A percentile compares a stretch with the other conserved stretches of the same genome.
Conservation (phyloP, 768 basidiomycete genomes). For the Suillus weaverae region DNA sequence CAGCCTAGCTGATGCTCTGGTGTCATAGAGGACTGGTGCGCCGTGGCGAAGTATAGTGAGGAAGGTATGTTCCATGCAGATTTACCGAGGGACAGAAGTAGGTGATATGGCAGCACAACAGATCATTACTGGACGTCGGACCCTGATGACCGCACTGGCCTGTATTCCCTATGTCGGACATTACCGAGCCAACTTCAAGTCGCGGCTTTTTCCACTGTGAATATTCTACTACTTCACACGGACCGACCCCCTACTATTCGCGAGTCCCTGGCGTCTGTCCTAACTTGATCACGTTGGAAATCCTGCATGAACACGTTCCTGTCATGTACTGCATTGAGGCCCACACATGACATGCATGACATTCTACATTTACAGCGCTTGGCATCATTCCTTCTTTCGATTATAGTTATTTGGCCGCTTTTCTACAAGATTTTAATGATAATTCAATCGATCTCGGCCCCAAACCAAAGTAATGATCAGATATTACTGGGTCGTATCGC, state of each 20-base stretch:
- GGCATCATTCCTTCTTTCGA: not conserved
- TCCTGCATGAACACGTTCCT: no score
- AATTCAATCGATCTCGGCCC: not conserved
- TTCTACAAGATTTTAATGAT: no score
- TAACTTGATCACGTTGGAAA: no score
- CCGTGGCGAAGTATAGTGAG: not conserved
- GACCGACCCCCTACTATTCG: no score
- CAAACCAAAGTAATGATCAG: not conserved
- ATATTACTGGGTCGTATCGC: no score
- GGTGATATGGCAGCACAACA: no score
- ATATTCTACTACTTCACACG: no score
- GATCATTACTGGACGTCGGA: no score
- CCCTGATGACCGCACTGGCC: no score
- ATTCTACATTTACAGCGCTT: not conserved
- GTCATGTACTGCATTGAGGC: no score
- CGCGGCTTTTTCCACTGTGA: not conserved
- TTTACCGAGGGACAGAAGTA: not conserved
- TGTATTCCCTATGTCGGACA: not conserved
- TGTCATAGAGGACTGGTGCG: not conserved
- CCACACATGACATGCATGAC: no score
- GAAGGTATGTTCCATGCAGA: not conserved
- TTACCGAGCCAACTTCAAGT: not conserved
- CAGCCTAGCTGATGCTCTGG: not conserved
- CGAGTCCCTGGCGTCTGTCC: no score
- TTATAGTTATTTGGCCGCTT: not conserved